Percentiles rank a stretch among this genome's conserved stretches.
phyloP scores from a whole-genome alignment of 768 basidiomycete genomes.

The Tulasnella calospora region DNA sequence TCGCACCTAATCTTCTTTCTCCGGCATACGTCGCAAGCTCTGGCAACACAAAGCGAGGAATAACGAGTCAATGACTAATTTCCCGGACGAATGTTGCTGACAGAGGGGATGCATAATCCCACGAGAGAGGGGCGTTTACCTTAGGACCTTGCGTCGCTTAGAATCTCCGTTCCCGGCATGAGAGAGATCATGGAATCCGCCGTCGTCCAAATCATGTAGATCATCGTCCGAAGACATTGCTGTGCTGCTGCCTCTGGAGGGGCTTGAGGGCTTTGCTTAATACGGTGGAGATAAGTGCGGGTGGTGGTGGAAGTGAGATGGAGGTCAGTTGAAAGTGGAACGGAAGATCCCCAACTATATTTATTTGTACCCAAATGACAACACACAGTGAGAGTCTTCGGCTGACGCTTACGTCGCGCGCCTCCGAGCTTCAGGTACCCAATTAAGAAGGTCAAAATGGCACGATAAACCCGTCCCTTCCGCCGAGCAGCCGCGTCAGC shows the following conservation, averaged over 20 bases:
- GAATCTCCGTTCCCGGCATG: neutral
- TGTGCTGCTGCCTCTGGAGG: neutral
- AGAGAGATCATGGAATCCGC: neutral
- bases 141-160: slow-evolving; percentile 20
- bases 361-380: slow-evolving; percentile 1
- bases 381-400: neutral
- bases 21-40: slow-evolving; percentile 74
- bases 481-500: neutral
- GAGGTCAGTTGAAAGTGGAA: slow-evolving; percentile 8
- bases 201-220: slow-evolving; percentile 8
- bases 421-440: neutral
- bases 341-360: slow-evolving; percentile 1
- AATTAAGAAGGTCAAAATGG: neutral
- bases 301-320: neutral
- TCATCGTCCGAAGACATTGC: slow-evolving; percentile 25
- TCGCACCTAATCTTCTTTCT: slow-evolving; percentile 65
- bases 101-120: neutral
- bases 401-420: neutral
- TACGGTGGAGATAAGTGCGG: neutral
- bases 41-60: slow-evolving; percentile 5
- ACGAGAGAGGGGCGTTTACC: neutral
- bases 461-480: neutral
- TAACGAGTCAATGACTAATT: neutral
- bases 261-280: neutral
- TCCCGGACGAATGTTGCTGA: neutral